phyloP scores from a whole-genome alignment of 2,329 filamentous ascomycete genomes.

The Ceratocystis papillata region DNA sequence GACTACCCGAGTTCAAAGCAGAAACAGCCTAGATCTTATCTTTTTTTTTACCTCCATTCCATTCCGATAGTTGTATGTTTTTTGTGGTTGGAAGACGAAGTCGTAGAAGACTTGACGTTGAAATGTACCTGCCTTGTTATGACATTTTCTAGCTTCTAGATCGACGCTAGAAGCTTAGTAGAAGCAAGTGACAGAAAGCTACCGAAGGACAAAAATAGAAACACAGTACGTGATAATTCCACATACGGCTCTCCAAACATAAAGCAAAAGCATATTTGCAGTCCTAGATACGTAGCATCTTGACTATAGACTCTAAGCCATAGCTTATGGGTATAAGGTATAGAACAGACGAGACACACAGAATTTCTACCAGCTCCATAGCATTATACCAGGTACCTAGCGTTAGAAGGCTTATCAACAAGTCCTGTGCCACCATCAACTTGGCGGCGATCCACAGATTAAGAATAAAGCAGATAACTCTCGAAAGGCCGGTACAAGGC shows the following conservation, averaged over 20 bases:
- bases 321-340: neutral
- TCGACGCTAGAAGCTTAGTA: slow-evolving; percentile 1
- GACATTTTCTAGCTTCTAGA: neutral
- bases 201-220: neutral
- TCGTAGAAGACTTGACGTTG: neutral
- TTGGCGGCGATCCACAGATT: too few species aligned
- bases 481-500: too few species aligned
- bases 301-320: too few species aligned
- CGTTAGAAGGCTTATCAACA: too few species aligned
- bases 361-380: neutral
- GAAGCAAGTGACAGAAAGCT: neutral
- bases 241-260: too few species aligned
- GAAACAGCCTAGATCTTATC: too few species aligned
- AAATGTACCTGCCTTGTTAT: slow-evolving; percentile 1
- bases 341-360: neutral
- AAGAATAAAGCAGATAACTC: too few species aligned
- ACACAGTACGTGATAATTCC: neutral
- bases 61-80: neutral
- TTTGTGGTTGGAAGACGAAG: neutral
- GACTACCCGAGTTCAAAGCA: too few species aligned
- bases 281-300: too few species aligned
- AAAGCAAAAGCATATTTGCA: too few species aligned
- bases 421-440: too few species aligned
- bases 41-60: neutral
- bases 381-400: neutral